Evolutionary conservation across 441 rosid genomes (phyloP).

Genomic region (Cnidoscolus chayamansa): DNA sequence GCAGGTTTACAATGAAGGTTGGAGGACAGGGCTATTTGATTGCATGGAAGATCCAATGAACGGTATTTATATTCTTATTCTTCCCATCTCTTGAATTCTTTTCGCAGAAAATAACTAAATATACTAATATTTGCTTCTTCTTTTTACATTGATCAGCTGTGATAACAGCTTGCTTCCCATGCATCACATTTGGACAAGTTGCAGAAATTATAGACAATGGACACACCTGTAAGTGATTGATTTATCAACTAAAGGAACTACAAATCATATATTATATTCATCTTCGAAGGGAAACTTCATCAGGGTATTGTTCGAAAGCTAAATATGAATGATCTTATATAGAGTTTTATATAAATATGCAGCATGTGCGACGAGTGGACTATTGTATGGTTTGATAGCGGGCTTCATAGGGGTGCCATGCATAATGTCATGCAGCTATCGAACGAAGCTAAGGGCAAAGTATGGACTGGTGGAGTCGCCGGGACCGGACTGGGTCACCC

Average conservation of each 20-base stretch:
- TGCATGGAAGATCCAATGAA: slow-evolving; percentile 62
- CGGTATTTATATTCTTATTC: slow-evolving; percentile 25
- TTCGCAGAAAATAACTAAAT: not conserved
- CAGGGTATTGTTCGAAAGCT: too few species aligned
- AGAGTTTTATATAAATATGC: not conserved
- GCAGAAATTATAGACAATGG: slow-evolving; percentile 46
- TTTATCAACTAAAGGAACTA: not conserved
- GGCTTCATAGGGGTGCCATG: slow-evolving; percentile 42
- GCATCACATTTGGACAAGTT: slow-evolving; percentile 48
- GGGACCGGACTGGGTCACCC: slow-evolving; percentile 68
- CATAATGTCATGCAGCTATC: slow-evolving; percentile 48
- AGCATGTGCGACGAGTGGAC: slow-evolving; percentile 52
- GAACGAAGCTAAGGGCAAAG: slow-evolving; percentile 49
- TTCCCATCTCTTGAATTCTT: not conserved
- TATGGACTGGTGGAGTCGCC: slow-evolving; percentile 59
- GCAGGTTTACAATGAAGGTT: slow-evolving; percentile 23
- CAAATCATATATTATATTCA: too few species aligned
- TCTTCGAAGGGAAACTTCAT: too few species aligned
- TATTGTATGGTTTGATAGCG: slow-evolving; percentile 38
- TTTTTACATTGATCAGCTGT: slow-evolving; percentile 35
- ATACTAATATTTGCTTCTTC: not conserved
- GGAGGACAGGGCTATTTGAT: slow-evolving; percentile 59
- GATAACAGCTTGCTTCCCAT: slow-evolving; percentile 38
- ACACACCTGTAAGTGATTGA: slow-evolving; percentile 32
- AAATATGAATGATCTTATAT: too few species aligned